Evolutionary conservation across 371 early-diverging fungal genomes (phyloP).

Genomic region (Syncephalastrum racemosum): DNA sequence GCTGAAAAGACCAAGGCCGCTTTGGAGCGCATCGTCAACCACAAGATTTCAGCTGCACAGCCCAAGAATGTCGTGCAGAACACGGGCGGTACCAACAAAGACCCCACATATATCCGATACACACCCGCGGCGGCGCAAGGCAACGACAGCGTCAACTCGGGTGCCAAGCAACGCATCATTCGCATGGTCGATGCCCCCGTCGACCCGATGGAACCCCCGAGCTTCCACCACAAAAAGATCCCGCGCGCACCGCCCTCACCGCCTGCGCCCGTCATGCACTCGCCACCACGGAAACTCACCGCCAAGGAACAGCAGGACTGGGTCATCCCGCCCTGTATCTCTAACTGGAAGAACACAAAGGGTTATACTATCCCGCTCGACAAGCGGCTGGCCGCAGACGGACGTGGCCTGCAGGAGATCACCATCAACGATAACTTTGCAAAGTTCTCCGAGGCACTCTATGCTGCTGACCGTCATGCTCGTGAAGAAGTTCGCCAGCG

Average conservation of each 20-base stretch:
- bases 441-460: conserved; percentile 91
- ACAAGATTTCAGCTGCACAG: conserved; percentile 69
- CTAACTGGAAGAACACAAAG: conserved; percentile 99
- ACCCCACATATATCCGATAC: conserved; percentile 87
- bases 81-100: conserved; percentile 57
- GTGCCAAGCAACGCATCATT: conserved; percentile 82
- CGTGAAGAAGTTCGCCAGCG: conserved; percentile 92
- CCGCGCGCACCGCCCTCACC: conserved; percentile 90
- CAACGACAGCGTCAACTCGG: conserved; percentile 61
- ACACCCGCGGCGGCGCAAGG: conserved; percentile 75
- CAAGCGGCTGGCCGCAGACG: conserved; percentile 96
- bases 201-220: conserved; percentile 96
- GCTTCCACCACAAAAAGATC: conserved; percentile 88
- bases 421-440: conserved; percentile 96
- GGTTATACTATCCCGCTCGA: conserved; percentile 98
- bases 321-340: conserved; percentile 96
- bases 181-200: conserved; percentile 92
- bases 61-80: conserved; percentile 60
- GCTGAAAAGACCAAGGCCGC: conserved; percentile 88
- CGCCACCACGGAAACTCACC: conserved; percentile 93
- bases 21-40: conserved; percentile 85
- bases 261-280: conserved; percentile 96
- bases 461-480: conserved; percentile 91
- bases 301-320: conserved; percentile 95
- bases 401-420: conserved; percentile 90